phyloP scores from a whole-genome alignment of 345 rosid species.

The Gynandropsis gynandra region DNA sequence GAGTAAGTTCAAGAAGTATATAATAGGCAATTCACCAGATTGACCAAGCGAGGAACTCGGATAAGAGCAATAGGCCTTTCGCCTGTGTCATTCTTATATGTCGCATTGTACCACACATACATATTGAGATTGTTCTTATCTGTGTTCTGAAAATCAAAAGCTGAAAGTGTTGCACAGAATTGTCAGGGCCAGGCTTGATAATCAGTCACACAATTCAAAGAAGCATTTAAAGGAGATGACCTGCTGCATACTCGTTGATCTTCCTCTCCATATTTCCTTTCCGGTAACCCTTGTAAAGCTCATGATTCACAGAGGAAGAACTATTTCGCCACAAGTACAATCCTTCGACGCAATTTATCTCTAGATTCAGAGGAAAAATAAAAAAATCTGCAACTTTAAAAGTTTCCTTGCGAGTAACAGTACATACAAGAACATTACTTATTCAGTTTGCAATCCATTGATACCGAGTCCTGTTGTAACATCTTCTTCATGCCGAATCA shows the following conservation, averaged over 20 bases:
- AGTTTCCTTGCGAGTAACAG: slow-evolving; percentile 1
- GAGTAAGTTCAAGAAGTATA: too few relatives aligned
- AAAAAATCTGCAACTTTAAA: slow-evolving; percentile 3
- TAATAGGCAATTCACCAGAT: slow-evolving; percentile 45
- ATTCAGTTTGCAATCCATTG: too few relatives aligned
- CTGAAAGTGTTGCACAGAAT: slow-evolving; percentile 30
- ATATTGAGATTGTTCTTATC: slow-evolving; percentile 45
- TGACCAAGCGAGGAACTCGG: slow-evolving; percentile 68
- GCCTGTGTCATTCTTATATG: slow-evolving; percentile 39
- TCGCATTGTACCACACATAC: slow-evolving; percentile 82
- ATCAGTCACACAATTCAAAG: background rate
- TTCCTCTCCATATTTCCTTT: slow-evolving; percentile 54
- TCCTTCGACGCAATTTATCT: slow-evolving; percentile 54
- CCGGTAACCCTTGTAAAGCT: slow-evolving; percentile 56
- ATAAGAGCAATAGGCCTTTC: slow-evolving; percentile 29
- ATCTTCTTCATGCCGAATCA: too few relatives aligned
- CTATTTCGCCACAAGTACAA: slow-evolving; percentile 58
- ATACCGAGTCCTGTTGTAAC: too few relatives aligned
- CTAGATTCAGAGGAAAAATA: slow-evolving; percentile 31
- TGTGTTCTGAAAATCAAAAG: slow-evolving; percentile 82
- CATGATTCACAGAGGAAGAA: slow-evolving; percentile 49
- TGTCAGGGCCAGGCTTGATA: background rate
- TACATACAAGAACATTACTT: background rate
- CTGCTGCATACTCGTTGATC: slow-evolving; percentile 73
- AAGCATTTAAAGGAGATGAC: slow-evolving; percentile 26